Evolutionary conservation across 139 green algal genomes (phyloP).

Genomic region (Chlamydomonas applanata): DNA sequence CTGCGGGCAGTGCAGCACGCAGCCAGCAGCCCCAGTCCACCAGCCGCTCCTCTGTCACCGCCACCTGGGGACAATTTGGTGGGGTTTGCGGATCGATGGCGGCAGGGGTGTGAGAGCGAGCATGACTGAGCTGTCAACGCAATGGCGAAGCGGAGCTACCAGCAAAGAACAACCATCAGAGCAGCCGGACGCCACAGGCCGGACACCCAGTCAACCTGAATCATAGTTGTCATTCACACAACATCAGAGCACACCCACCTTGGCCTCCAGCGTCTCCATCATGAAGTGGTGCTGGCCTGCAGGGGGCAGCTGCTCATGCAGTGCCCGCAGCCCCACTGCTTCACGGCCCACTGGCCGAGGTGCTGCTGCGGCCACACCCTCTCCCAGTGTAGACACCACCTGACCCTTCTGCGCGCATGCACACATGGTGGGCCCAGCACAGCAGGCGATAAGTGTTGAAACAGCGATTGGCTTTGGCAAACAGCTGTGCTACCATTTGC

Average conservation of each 20-base stretch:
- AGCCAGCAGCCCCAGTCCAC: constrained; percentile 27
- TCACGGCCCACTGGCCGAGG: neutral
- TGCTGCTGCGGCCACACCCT: constrained; percentile 9
- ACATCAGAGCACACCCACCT: constrained; percentile 9
- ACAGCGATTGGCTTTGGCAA: too few species aligned
- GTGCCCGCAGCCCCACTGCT: neutral
- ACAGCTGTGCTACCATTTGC: too few species aligned
- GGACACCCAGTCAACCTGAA: neutral
- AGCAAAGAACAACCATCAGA: too few species aligned
- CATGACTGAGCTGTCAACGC: too few species aligned
- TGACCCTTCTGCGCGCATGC: constrained; percentile 15
- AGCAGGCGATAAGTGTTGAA: too few species aligned
- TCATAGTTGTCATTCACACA: neutral
- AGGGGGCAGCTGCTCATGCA: constrained; percentile 17
- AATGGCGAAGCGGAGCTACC: too few species aligned
- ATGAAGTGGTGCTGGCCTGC: constrained; percentile 29
- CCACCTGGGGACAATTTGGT: constrained; percentile 18
- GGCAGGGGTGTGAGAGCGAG: too few species aligned
- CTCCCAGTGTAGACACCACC: constrained; percentile 14
- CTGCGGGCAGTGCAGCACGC: neutral
- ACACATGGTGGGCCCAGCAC: too few species aligned
- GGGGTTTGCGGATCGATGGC: too few species aligned
- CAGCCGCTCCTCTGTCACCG: constrained; percentile 35
- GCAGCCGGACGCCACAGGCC: too few species aligned
- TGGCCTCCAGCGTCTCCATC: constrained; percentile 37